Conservation (phyloP, 306 rosid genomes). For the Prunus kanzakura region DNA sequence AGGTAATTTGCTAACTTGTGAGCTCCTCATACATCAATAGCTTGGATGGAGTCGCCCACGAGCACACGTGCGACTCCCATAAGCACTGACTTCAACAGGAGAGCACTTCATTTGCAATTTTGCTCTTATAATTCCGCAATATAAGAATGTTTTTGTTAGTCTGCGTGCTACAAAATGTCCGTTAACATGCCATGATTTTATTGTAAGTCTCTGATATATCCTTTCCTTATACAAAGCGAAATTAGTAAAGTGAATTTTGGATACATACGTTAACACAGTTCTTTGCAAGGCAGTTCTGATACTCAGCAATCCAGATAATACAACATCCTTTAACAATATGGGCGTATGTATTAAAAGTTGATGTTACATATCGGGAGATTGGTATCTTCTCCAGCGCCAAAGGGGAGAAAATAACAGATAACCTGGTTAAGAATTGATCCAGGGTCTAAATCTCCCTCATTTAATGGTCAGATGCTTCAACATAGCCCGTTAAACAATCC, state of each 20-base stretch:
- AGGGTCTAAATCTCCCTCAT: background rate
- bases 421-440: background rate
- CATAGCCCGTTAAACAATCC: slow-evolving; percentile 36
- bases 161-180: no score
- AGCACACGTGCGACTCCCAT: no score
- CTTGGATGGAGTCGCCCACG: no score
- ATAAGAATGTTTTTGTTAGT: no score
- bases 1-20: no score
- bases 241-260: background rate
- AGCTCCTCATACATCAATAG: no score
- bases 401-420: background rate
- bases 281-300: background rate
- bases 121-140: no score
- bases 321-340: background rate
- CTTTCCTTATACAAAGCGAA: no score
- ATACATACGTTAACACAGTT: background rate
- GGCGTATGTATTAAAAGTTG: background rate
- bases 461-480: background rate
- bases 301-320: background rate
- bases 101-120: no score
- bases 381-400: background rate
- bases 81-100: no score
- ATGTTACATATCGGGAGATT: background rate
- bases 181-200: no score
- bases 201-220: no score